These are phyloP conservation scores for Coemansia sp. DNA, from an alignment of 192 early-diverging fungal genomes.

Conservation along the genomic window DNA sequence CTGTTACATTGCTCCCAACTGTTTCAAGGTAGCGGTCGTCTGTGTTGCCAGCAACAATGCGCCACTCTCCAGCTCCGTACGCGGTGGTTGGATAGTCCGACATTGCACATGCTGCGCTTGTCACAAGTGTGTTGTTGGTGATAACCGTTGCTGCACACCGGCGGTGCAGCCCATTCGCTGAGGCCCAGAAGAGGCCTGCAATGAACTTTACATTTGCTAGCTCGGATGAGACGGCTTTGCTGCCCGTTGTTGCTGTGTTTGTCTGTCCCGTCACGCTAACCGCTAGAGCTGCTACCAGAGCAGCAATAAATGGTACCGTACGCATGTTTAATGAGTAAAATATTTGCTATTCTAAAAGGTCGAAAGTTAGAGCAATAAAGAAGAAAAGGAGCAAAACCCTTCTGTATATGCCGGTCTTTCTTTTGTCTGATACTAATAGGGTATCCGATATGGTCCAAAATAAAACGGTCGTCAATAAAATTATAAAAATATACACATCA, in stretches of 20 bases:
- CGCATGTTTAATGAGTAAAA: neutral
- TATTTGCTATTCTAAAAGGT: neutral
- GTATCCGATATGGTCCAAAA: neutral
- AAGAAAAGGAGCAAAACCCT: neutral
- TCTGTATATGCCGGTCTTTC: neutral
- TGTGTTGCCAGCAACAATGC: slow-evolving; percentile 14
- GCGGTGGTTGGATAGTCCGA: slow-evolving; percentile 17
- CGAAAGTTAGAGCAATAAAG: neutral
- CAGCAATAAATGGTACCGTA: neutral
- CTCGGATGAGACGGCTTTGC: slow-evolving; percentile 9
- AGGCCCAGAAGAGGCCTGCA: slow-evolving; percentile 45
- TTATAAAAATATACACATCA: neutral
- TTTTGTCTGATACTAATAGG: slow-evolving; percentile 1
- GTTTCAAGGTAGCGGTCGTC: slow-evolving; percentile 28
- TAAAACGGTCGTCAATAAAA: neutral
- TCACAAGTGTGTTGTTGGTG: slow-evolving; percentile 36
- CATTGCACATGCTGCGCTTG: slow-evolving; percentile 36
- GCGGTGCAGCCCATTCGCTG: slow-evolving; percentile 26
- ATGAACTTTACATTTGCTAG: slow-evolving; percentile 33
- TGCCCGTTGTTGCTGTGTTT: slow-evolving; percentile 1
- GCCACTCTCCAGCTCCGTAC: slow-evolving; percentile 39
- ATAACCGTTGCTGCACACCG: slow-evolving; percentile 45
- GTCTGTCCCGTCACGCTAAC: neutral
- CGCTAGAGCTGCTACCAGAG: slow-evolving; percentile 1
- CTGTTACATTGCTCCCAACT: neutral